Percentiles rank a stretch among this genome's conserved stretches.
Evolutionary conservation across 2,329 filamentous ascomycete genomes (phyloP).

Genomic region (Talaromyces sp.): DNA sequence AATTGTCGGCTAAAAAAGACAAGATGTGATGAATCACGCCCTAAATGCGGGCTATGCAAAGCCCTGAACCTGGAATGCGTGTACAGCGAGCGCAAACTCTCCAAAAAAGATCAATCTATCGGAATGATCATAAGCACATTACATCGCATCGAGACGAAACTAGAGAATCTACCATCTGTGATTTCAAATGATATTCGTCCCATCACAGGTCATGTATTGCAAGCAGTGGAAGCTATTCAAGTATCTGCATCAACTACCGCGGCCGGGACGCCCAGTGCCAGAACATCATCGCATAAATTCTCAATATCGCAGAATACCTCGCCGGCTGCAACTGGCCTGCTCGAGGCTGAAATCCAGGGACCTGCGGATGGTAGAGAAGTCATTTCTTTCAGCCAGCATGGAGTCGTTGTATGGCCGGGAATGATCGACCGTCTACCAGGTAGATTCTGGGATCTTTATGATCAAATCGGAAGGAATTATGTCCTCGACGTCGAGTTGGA

Average conservation of each 20-base stretch:
- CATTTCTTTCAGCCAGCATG: constrained; percentile 52
- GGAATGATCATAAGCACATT: constrained; percentile 55
- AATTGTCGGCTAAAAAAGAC: constrained; percentile 54
- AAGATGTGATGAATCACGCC: constrained; percentile 54
- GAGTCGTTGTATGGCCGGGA: constrained; percentile 50
- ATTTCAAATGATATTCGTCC: constrained; percentile 32
- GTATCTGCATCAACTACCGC: constrained; percentile 7
- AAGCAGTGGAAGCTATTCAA: constrained; percentile 20
- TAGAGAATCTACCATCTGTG: constrained; percentile 46
- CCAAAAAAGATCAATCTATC: constrained; percentile 53
- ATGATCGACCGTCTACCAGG: constrained; percentile 44
- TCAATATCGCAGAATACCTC: constrained; percentile 23
- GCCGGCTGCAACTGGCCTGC: constrained; percentile 27
- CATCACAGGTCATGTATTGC: constrained; percentile 29
- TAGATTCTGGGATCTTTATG: constrained; percentile 37
- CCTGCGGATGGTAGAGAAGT: constrained; percentile 33
- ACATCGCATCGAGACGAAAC: constrained; percentile 51
- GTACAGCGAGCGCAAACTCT: constrained; percentile 49
- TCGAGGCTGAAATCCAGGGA: constrained; percentile 29
- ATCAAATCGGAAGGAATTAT: constrained; percentile 47
- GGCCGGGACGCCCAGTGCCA: constrained; percentile 8
- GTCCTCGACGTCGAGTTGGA: constrained; percentile 50
- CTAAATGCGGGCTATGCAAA: constrained; percentile 52
- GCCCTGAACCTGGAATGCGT: constrained; percentile 49
- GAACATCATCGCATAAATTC: constrained; percentile 7